These are phyloP conservation scores for Chimonanthus salicifolius DNA, from an alignment of 164 flowering plant genomes.

Conservation along the genomic window DNA sequence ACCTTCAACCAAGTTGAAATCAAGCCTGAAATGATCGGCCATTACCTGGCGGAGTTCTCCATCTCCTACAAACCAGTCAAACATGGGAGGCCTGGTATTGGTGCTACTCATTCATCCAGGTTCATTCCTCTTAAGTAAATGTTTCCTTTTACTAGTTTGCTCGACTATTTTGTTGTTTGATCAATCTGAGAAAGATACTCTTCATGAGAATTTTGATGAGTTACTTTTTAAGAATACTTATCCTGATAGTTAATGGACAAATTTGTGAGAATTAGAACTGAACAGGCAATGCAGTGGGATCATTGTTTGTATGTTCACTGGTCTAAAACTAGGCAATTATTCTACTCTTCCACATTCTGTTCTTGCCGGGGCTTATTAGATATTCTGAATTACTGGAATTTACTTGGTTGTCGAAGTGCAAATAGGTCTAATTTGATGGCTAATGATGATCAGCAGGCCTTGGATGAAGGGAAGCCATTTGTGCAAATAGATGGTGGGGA, in stretches of 20 bases:
- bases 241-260: not conserved
- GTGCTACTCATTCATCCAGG: slow-evolving; percentile 22
- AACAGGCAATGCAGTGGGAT: no score
- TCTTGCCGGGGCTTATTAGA: no score
- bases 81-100: slow-evolving; percentile 23
- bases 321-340: no score
- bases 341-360: no score
- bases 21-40: slow-evolving; percentile 23
- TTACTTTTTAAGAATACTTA: not conserved
- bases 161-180: not conserved
- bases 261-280: no score
- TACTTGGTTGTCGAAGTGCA: no score
- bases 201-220: not conserved
- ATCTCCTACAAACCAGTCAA: slow-evolving; percentile 21
- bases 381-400: no score
- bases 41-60: slow-evolving; percentile 21
- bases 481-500: no score
- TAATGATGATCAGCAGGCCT: no score
- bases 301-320: no score
- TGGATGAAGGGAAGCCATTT: no score
- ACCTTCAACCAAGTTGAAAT: slow-evolving; percentile 23
- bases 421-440: no score
- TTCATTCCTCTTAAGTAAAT: slow-evolving; percentile 29
- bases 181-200: not conserved
- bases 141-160: not conserved